Percentiles rank a stretch among this genome's conserved stretches.
Conservation (phyloP, 2,329 filamentous ascomycete species). For the Cylindrodendrum hubeiense region DNA sequence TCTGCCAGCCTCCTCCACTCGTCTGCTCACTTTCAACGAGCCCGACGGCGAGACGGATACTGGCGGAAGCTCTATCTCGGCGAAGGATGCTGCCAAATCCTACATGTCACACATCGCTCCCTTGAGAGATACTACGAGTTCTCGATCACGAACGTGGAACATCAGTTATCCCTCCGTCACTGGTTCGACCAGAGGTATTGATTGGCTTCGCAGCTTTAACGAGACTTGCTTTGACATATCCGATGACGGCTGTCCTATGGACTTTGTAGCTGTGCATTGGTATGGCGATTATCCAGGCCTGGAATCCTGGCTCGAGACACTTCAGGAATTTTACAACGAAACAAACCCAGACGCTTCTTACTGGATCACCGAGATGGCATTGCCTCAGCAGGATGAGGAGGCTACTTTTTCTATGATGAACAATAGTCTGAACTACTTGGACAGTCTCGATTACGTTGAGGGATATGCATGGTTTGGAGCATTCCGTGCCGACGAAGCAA, state of each 20-base stretch:
- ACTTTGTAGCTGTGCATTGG: conserved; percentile 57
- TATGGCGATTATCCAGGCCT: conserved; percentile 55
- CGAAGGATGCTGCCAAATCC: conserved; percentile 52
- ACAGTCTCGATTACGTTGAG: conserved; percentile 48
- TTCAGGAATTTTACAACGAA: conserved; percentile 52
- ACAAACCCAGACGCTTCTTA: conserved; percentile 37
- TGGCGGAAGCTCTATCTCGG: conserved; percentile 54
- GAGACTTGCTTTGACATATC: conserved; percentile 54
- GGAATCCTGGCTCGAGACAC: conserved; percentile 49
- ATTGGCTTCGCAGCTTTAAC: conserved; percentile 56
- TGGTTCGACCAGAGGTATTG: conserved; percentile 52
- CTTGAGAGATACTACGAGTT: conserved; percentile 41
- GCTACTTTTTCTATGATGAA: conserved; percentile 56
- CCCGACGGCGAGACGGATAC: conserved; percentile 55
- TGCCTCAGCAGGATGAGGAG: conserved; percentile 50
- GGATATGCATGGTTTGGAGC: conserved; percentile 58
- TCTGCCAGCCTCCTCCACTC: conserved; percentile 51
- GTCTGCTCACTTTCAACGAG: conserved; percentile 57
- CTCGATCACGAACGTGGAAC: conserved; percentile 47
- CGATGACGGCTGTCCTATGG: conserved; percentile 52
- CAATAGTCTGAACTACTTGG: conserved; percentile 51
- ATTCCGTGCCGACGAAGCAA: conserved; percentile 53
- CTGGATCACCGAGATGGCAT: conserved; percentile 57
- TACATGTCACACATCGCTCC: conserved; percentile 54
- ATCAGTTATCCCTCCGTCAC: conserved; percentile 58